Base-by-base conservation (phyloP, 768 basidiomycete genomes). In the Termitomyces bulborhizus region DNA sequence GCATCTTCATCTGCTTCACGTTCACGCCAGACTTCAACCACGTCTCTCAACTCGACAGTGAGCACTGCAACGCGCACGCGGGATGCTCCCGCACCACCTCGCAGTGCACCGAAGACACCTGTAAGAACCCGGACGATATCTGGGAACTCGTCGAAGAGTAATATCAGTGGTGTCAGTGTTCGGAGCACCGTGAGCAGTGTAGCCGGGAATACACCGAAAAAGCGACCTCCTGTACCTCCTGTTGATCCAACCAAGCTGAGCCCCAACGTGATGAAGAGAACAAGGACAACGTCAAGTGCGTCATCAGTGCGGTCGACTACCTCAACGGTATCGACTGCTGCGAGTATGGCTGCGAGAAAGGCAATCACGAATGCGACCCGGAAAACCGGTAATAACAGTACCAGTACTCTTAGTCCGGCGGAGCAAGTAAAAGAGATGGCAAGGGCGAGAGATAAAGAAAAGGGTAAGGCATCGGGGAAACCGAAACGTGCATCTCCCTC, bases 211-310 rank as follows among this genome's bases (percentile, higher is more conserved):
- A 57, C 64, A 5, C 60, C 57, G 46, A 69, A 55, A 51, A 73
- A 54, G 63, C 67, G 60, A 64, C 71, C 63, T 49, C 73, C 65
- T 13, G 64, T 71, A 16, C 69, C 72, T 3, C 51, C 63, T 15
- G 55, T 70, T 39, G 68, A 71, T 50, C 60, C 70, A 2, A 62
- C 56, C 27, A 74, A 69, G 58, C 57, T 70, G 36, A 71, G 60
- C 53, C 68, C 69, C 3, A 60, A 62, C 11, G 58, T 61, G 6
- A 54, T 54, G 46, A 65, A 63, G 64, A 57, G 60, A 50, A 46
- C 61, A 62, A 57, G 55, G 49, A 48, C 62, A 46, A 51, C 57
- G 40, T 62, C 66, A 44, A 59, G 56, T 21, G 39, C 60, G 29
- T 53, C 67, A 39, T 63, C 66, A 27, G 54, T 62, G 37, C 60